phyloP scores from a whole-genome alignment of 768 basidiomycete genomes.

The Mycena vitilis region DNA sequence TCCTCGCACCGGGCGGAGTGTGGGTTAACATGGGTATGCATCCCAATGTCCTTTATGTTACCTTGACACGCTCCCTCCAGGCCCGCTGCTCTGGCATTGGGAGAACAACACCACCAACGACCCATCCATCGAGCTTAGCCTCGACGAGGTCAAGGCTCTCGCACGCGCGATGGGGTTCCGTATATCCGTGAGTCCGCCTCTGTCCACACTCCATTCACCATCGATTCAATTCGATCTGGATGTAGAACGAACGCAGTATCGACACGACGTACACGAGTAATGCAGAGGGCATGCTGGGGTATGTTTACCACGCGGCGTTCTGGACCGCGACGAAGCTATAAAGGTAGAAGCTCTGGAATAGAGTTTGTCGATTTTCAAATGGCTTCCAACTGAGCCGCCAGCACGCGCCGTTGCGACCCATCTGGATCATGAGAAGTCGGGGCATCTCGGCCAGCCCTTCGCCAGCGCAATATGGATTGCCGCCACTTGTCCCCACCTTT shows the following conservation, averaged over 20 bases:
- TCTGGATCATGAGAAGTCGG: too few relatives aligned
- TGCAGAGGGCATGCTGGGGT: conserved; percentile 81
- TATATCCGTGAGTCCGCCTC: conserved; percentile 68
- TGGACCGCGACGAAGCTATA: conserved; percentile 70
- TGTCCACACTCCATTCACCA: conserved; percentile 3
- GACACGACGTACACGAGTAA: conserved; percentile 91
- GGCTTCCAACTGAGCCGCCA: too few relatives aligned
- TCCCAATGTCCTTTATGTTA: neutral
- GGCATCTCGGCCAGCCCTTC: too few relatives aligned
- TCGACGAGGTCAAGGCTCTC: conserved; percentile 89
- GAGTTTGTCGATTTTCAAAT: too few relatives aligned
- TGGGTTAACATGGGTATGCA: conserved; percentile 89
- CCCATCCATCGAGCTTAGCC: conserved; percentile 85
- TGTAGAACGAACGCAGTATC: conserved; percentile 82
- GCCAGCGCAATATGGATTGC: too few relatives aligned
- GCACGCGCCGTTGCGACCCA: too few relatives aligned
- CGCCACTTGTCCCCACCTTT: too few relatives aligned
- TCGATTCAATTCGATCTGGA: neutral
- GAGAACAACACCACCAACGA: conserved; percentile 89
- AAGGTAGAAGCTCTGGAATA: neutral
- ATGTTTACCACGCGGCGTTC: conserved; percentile 86
- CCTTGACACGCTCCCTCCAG: conserved; percentile 48
- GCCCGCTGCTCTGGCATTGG: conserved; percentile 97
- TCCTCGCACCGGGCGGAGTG: conserved; percentile 86
- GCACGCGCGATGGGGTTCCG: conserved; percentile 83